Base-by-base conservation (phyloP, 2,329 filamentous ascomycete genomes). In the Stenocarpella maydis region DNA sequence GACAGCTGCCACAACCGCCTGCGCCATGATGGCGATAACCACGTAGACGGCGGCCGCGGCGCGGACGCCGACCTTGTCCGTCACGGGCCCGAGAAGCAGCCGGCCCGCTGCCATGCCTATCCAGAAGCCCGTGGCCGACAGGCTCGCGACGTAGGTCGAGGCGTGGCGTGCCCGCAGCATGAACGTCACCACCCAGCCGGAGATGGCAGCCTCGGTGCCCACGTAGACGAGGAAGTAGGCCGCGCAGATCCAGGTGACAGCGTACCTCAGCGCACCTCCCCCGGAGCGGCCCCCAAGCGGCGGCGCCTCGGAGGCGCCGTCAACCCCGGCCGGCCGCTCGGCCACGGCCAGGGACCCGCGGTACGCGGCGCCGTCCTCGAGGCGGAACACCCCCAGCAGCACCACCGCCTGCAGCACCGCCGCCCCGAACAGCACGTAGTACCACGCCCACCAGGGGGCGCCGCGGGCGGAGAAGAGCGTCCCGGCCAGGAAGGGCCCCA, bases 171-270 rank as follows among this genome's bases (percentile, higher is more conserved):
- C 75, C 2, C 82, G 78, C 4, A 76, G 74, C 81, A 84, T 84
- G 75, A 82, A 85, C 0, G 81, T 79, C 1, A 83, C 79, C 12
- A 84, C 77, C 83, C 83, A 85, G 39, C 82, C 82, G 3, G 81
- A 83, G 0, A 84, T 81, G 0, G 80, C 79, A 24, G 78, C 78
- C 70, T 85, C 83, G 19, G 80, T 82, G 19, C 82, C 82, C 5
- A 84, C 79, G 69, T 83, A 83, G 5, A 79, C 76, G 12, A 84
- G 79, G 68, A 82, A 82, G 71, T 81, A 84, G 0, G 75, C 74
- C 1, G 81, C 80, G 45, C 81, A 83, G 14, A 81, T 73, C 80
- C 81, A 83, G 0, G 78, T 80, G 0, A 79, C 80, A 1, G 68
- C 74, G 47, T 80, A 74, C 1, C 54, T 74, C 68, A 83, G 75